phyloP scores from a whole-genome alignment of 345 rosid species.

The Salix suchowensis region DNA sequence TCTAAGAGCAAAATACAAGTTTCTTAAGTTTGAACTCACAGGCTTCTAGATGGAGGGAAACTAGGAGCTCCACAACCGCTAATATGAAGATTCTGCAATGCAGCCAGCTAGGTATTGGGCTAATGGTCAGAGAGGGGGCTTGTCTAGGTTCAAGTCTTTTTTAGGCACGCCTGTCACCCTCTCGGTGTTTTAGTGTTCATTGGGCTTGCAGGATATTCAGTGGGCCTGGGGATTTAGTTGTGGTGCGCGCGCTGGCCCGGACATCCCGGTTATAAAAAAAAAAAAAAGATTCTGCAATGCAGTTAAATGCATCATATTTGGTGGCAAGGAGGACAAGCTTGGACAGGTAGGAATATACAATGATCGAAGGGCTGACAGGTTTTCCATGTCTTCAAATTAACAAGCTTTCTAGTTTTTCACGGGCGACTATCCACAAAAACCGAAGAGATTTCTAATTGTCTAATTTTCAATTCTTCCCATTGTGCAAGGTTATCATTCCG shows the following conservation, averaged over 20 bases:
- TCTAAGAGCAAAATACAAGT: neutral
- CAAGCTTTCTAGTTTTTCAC: constrained; percentile 15
- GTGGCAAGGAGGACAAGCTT: constrained; percentile 9
- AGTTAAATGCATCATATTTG: neutral
- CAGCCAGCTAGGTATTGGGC: neutral
- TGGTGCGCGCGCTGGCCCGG: too few relatives aligned
- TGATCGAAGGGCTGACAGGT: constrained; percentile 10
- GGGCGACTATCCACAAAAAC: constrained; percentile 1
- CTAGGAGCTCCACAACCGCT: neutral
- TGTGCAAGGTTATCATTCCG: too few relatives aligned
- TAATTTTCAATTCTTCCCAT: too few relatives aligned
- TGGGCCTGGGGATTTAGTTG: too few relatives aligned
- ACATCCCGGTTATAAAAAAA: too few relatives aligned
- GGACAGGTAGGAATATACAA: constrained; percentile 12
- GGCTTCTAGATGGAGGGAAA: constrained; percentile 1
- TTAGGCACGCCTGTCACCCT: too few relatives aligned
- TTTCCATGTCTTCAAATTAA: constrained; percentile 7
- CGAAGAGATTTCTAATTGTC: constrained; percentile 12
- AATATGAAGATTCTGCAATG: constrained; percentile 15
- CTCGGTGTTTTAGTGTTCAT: too few relatives aligned
- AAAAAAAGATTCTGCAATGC: too few relatives aligned
- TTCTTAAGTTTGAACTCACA: neutral
- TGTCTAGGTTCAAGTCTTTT: too few relatives aligned
- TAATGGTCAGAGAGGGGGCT: too few relatives aligned
- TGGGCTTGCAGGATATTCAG: too few relatives aligned